phyloP scores from a whole-genome alignment of 2,329 filamentous ascomycete genomes.

The Fusarium heterosporum region DNA sequence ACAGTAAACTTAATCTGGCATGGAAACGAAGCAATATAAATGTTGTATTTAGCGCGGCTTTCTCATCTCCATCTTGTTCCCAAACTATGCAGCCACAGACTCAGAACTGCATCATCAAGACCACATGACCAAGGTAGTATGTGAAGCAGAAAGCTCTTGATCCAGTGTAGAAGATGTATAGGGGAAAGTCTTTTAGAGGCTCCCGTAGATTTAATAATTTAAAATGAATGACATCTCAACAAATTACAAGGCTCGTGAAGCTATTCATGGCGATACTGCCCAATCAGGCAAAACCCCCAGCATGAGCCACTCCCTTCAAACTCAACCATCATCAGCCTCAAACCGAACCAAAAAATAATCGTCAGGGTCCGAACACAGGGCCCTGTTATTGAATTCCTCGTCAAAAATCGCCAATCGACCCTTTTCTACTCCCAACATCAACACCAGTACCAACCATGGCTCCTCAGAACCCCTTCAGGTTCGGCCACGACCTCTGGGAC shows the following conservation, averaged over 20 bases:
- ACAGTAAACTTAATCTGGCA: neutral
- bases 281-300: slow-evolving; percentile 25
- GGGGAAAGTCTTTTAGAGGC: neutral
- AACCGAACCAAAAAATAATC: slow-evolving; percentile 18
- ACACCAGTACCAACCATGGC: slow-evolving; percentile 35
- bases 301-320: slow-evolving; percentile 18
- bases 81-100: neutral
- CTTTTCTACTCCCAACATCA: neutral
- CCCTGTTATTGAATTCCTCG: slow-evolving; percentile 1
- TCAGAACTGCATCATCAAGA: too few species aligned
- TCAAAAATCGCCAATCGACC: neutral
- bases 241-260: slow-evolving; percentile 3
- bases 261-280: slow-evolving; percentile 21
- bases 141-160: neutral
- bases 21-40: neutral
- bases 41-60: neutral
- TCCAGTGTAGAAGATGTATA: neutral
- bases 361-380: slow-evolving; percentile 2
- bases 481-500: slow-evolving; percentile 61
- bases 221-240: neutral
- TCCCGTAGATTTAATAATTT: neutral
- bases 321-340: neutral
- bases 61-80: neutral
- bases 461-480: slow-evolving; percentile 51
- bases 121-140: too few species aligned